These are phyloP conservation scores for Suillus subluteus DNA, from an alignment of 768 basidiomycete genomes.

Conservation along the genomic window DNA sequence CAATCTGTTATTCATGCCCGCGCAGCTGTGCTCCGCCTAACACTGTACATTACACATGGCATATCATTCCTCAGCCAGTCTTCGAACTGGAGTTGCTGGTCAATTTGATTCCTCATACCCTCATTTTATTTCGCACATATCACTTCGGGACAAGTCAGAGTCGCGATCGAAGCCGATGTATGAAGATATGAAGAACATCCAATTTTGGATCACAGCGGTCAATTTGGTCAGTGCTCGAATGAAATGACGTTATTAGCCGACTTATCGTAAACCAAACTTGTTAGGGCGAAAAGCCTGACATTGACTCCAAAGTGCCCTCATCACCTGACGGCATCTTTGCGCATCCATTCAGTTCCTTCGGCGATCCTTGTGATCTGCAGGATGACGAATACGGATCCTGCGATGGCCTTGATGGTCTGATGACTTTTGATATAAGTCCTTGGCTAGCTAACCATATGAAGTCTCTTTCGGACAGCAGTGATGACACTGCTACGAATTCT, in stretches of 20 bases:
- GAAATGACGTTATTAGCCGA: background rate
- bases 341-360: constrained; percentile 26
- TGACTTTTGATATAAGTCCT: constrained; percentile 6
- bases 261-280: constrained; percentile 6
- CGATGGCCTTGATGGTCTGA: background rate
- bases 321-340: constrained; percentile 13
- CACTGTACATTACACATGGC: constrained; percentile 23
- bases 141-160: constrained; percentile 6
- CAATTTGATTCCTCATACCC: constrained; percentile 23
- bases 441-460: constrained; percentile 13
- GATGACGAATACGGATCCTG: constrained; percentile 1
- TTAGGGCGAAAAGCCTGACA: constrained; percentile 21
- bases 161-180: constrained; percentile 29
- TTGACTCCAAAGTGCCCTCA: constrained; percentile 10
- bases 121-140: constrained; percentile 18
- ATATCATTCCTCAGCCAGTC: constrained; percentile 18
- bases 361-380: background rate
- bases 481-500: constrained; percentile 23
- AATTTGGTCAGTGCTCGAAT: constrained; percentile 22
- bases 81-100: constrained; percentile 30
- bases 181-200: constrained; percentile 24
- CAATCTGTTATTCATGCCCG: constrained; percentile 15
- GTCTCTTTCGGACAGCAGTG: constrained; percentile 23
- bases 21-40: constrained; percentile 34
- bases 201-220: constrained; percentile 32